Percentiles rank a stretch among this genome's conserved stretches.
Conservation (phyloP, 176 grass and related monocot genomes). For the Cymbopogon citratus region DNA sequence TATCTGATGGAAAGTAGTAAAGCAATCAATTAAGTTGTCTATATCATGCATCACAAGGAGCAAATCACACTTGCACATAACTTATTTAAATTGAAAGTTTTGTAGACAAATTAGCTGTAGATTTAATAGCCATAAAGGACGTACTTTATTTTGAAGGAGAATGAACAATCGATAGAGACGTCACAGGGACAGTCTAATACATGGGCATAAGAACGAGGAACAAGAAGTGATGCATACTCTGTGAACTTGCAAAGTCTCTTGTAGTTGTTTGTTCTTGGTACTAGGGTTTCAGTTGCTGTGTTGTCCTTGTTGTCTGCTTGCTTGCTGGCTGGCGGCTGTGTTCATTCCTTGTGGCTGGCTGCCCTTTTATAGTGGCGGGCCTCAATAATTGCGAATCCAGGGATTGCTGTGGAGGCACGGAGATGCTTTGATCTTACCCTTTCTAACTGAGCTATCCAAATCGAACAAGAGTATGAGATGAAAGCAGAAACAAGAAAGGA, state of each 20-base stretch:
- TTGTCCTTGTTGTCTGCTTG: conserved; percentile 38
- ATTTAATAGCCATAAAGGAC: background rate
- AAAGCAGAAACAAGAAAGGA: conserved; percentile 1
- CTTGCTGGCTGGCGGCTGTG: conserved; percentile 30
- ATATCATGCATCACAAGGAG: background rate
- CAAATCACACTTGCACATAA: conserved; percentile 4
- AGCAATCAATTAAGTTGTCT: background rate
- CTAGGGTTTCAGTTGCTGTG: conserved; percentile 30
- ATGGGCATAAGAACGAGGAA: conserved; percentile 19
- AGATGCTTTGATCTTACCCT: conserved; percentile 45
- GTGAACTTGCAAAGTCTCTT: conserved; percentile 35
- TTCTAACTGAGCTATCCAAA: conserved; percentile 56
- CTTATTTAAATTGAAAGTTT: background rate
- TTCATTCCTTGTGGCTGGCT: conserved; percentile 37
- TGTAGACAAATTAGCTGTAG: background rate
- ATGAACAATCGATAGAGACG: conserved; percentile 6
- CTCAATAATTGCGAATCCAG: conserved; percentile 64
- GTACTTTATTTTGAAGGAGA: background rate
- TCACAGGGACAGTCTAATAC: background rate
- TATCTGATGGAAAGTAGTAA: background rate
- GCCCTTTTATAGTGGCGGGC: conserved; percentile 60
- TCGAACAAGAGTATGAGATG: conserved; percentile 36
- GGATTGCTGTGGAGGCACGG: conserved; percentile 37
- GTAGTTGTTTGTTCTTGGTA: conserved; percentile 15
- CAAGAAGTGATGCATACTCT: conserved; percentile 39